Percentiles rank a stretch among this genome's conserved stretches.
Conservation (phyloP, 176 grass and related monocot genomes). For the Oryza coarctata region DNA sequence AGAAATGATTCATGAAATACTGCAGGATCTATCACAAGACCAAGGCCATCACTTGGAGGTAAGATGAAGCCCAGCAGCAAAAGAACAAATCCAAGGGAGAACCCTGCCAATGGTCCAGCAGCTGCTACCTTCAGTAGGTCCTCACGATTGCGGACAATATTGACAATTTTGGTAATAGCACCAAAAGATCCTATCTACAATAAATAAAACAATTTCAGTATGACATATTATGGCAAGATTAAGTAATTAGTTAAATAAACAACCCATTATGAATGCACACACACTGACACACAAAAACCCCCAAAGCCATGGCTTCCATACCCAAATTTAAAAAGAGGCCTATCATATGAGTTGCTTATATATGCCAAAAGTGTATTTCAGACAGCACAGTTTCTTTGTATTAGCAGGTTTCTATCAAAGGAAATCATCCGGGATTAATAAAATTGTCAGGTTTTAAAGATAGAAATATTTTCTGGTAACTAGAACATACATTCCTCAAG, state of each 20-base stretch:
- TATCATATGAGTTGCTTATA: not conserved
- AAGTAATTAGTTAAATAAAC: constrained; percentile 13
- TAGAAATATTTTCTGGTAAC: not conserved
- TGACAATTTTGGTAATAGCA: constrained; percentile 87
- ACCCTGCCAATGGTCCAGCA: constrained; percentile 85
- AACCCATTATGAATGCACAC: constrained; percentile 2
- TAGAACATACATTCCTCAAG: not conserved
- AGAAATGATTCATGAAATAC: constrained; percentile 96
- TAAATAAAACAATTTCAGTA: constrained; percentile 1
- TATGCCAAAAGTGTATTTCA: not conserved
- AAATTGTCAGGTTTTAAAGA: not conserved
- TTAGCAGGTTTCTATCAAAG: not conserved
- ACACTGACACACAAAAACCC: not conserved
- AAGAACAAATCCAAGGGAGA: constrained; percentile 74
- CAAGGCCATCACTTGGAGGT: constrained; percentile 73
- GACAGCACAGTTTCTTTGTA: not conserved
- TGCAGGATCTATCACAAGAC: constrained; percentile 75
- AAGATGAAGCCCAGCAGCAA: constrained; percentile 78
- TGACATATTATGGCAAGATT: not conserved
- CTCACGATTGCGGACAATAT: constrained; percentile 78
- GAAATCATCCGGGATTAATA: not conserved
- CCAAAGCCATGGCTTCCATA: not conserved
- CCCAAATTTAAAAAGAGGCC: not conserved
- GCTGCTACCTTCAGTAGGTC: constrained; percentile 80
- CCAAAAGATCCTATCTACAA: constrained; percentile 98